phyloP scores from a whole-genome alignment of 768 basidiomycete species.

The Pleurotus pulmonarius region DNA sequence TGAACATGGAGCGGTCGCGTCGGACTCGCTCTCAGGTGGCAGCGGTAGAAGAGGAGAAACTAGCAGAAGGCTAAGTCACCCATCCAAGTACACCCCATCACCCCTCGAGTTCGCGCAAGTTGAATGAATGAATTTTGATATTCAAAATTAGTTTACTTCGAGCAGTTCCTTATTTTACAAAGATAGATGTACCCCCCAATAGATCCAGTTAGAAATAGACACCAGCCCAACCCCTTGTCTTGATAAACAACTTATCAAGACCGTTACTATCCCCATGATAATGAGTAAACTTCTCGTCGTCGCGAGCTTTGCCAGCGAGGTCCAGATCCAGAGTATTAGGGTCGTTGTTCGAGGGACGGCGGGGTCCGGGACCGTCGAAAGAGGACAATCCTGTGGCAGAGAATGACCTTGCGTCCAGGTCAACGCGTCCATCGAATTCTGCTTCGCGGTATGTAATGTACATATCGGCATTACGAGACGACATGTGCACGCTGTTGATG shows the following conservation, averaged over 20 bases:
- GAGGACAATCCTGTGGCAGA: conserved; percentile 25
- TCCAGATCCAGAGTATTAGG: conserved; percentile 8
- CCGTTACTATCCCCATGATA: conserved; percentile 36
- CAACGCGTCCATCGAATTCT: conserved; percentile 44
- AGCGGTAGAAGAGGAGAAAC: background rate
- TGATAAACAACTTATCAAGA: conserved; percentile 32
- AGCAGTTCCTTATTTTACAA: too few relatives aligned
- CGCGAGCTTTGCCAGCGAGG: background rate
- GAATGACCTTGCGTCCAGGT: conserved; percentile 39
- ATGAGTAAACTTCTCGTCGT: conserved; percentile 33
- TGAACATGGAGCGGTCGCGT: background rate
- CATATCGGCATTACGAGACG: conserved; percentile 47
- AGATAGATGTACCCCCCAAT: background rate
- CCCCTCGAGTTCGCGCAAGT: too few relatives aligned
- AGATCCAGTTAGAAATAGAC: conserved; percentile 33
- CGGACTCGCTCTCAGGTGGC: background rate
- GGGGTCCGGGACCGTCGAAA: conserved; percentile 6
- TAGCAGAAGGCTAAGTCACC: background rate
- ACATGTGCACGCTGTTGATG: conserved; percentile 44
- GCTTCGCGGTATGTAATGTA: conserved; percentile 53
- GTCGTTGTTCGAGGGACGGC: conserved; percentile 8
- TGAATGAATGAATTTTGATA: too few relatives aligned
- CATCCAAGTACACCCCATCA: background rate
- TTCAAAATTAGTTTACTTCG: too few relatives aligned
- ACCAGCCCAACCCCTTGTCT: conserved; percentile 45